Evolutionary conservation across 257 asterid species (phyloP).

Genomic region (Solanum corneliomulleri): DNA sequence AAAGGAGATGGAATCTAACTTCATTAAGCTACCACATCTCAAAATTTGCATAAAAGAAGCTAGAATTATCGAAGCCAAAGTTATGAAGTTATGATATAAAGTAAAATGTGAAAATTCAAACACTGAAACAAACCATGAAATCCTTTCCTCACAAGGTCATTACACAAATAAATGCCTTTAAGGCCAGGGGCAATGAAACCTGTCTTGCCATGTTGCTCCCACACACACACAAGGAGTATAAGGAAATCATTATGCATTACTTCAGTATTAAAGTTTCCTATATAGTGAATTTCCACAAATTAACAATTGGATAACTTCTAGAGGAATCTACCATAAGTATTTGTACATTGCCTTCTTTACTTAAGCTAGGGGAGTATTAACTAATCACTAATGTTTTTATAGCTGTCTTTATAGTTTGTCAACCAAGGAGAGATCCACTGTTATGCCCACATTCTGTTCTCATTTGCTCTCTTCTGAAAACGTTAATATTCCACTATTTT

Average conservation of each 20-base stretch:
- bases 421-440: neutral
- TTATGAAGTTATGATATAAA: neutral
- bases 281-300: neutral
- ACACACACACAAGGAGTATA: neutral
- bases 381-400: neutral
- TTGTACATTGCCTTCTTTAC: neutral
- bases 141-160: neutral
- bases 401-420: neutral
- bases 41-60: neutral
- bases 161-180: neutral
- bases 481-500: neutral
- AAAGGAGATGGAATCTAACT: neutral
- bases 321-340: neutral
- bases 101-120: neutral
- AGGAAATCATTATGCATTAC: neutral
- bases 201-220: neutral
- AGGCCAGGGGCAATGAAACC: neutral
- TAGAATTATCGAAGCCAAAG: neutral
- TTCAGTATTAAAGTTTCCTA: neutral
- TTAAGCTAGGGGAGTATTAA: neutral
- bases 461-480: neutral
- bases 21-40: neutral
- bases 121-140: neutral
- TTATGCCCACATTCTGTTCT: neutral
- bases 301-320: neutral